Base-by-base conservation (phyloP, 495 filamentous ascomycete genomes). In the Neurospora terricola region DNA sequence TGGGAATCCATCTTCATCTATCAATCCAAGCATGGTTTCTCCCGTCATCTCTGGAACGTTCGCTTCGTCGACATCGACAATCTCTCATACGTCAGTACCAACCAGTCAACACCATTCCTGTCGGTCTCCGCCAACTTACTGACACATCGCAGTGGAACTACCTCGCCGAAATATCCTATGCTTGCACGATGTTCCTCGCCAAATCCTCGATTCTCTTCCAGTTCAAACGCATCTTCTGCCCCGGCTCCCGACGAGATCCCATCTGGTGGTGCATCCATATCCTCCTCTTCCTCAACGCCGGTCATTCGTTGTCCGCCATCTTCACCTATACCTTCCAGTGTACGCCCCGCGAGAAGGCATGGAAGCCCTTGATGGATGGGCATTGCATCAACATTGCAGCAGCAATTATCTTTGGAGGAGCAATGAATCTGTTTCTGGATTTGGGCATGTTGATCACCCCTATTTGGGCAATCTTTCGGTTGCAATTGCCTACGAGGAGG, bases 361-460 rank as follows among this genome's bases (percentile, higher is more conserved):
- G 78, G 78, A 76, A 77, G 39, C 23, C 75, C 2, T 62, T 75
- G 4, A 62, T 77, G 21, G 75, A 77, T 4, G 79, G 80, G 1
- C 68, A 74, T 9, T 82, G 81, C 73, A 76, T 82, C 43, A 73
- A 82, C 70, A 69, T 77, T 9, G 71, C 72, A 3, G 74, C 72
- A 0, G 76, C 76, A 0, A 76, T 72, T 11, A 66, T 81, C 37
- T 71, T 76, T 0, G 62, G 73, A 27, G 77, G 76, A 3, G 73
- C 75, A n/a, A 69, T 78, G 30, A 82, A 81, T 36, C 38, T 81
- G 23, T 48, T 82, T 34, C 74, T 80, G 11, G 81, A 82, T 71
- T 1, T 81, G 12, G 74, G 74, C 18, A 78, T 81, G 34, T 71
- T 82, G 30, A 37, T 81, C 12, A 69, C 77, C 5, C 81, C 81